Conservation (phyloP, 1,284 basidiomycete species). For the Ustilago shanxiensis region DNA sequence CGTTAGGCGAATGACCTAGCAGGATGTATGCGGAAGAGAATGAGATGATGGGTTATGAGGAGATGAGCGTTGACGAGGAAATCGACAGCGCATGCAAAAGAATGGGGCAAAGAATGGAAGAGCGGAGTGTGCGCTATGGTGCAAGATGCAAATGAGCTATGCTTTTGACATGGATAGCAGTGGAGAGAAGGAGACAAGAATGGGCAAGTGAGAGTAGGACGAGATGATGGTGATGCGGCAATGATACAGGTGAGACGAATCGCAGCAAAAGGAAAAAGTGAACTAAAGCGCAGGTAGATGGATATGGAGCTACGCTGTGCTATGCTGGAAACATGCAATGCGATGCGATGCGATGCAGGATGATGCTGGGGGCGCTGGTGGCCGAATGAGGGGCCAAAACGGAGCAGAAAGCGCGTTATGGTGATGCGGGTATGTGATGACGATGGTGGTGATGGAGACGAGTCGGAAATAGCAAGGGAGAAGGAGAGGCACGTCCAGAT, state of each 20-base stretch:
- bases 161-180: slow-evolving; percentile 18
- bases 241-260: slow-evolving; percentile 1
- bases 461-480: background rate
- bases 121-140: slow-evolving; percentile 1
- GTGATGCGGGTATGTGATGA: background rate
- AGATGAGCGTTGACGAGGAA: background rate
- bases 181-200: background rate
- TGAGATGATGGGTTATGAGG: background rate
- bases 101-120: background rate
- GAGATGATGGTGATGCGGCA: slow-evolving; percentile 11
- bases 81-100: slow-evolving; percentile 5
- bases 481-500: background rate
- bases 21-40: background rate
- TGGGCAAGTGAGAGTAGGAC: background rate
- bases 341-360: slow-evolving; percentile 16
- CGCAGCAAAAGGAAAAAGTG: slow-evolving; percentile 1
- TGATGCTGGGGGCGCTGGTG: slow-evolving; percentile 5
- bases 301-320: slow-evolving; percentile 1
- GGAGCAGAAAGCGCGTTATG: slow-evolving; percentile 8
- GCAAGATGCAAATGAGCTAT: slow-evolving; percentile 20
- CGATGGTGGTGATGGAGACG: slow-evolving; percentile 2
- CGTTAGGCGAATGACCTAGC: background rate
- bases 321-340: slow-evolving; percentile 27
- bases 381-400: slow-evolving; percentile 5
- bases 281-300: background rate